Conservation (phyloP, 768 basidiomycete genomes). For the Xanthoconium stramineum region DNA sequence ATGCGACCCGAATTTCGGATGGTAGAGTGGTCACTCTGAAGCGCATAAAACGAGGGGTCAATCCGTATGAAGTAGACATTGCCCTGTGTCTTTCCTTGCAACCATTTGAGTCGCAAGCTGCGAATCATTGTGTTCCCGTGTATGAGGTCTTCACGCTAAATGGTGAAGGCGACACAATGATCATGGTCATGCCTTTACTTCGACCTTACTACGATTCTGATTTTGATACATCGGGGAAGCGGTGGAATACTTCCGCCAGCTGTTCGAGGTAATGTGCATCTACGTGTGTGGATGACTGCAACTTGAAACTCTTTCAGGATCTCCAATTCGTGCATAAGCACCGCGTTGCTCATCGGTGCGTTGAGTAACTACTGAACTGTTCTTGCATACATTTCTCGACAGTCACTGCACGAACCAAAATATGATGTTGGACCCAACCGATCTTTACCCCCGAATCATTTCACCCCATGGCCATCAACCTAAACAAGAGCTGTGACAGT, state of each 20-base stretch:
- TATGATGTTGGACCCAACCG: not conserved
- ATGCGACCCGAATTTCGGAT: constrained; percentile 28
- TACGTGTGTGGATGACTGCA: not conserved
- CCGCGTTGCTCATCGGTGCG: not conserved
- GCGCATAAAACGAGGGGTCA: no score
- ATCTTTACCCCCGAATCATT: not conserved
- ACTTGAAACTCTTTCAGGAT: not conserved
- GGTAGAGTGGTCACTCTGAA: constrained; percentile 31
- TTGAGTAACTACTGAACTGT: not conserved
- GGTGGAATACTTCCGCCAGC: not conserved
- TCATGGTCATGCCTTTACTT: not conserved
- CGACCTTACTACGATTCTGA: not conserved
- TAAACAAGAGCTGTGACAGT: not conserved
- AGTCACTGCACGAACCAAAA: not conserved
- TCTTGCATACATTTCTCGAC: not conserved
- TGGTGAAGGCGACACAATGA: not conserved
- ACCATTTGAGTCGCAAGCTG: not conserved
- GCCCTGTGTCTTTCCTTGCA: not conserved
- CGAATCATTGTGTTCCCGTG: not conserved
- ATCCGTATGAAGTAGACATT: not conserved
- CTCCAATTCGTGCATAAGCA: not conserved
- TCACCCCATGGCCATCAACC: not conserved
- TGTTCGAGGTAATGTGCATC: not conserved
- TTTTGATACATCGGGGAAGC: not conserved
- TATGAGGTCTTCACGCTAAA: not conserved